These are phyloP conservation scores for Lactifluus hygrophoroides DNA, from an alignment of 768 basidiomycete genomes.

Conservation along the genomic window DNA sequence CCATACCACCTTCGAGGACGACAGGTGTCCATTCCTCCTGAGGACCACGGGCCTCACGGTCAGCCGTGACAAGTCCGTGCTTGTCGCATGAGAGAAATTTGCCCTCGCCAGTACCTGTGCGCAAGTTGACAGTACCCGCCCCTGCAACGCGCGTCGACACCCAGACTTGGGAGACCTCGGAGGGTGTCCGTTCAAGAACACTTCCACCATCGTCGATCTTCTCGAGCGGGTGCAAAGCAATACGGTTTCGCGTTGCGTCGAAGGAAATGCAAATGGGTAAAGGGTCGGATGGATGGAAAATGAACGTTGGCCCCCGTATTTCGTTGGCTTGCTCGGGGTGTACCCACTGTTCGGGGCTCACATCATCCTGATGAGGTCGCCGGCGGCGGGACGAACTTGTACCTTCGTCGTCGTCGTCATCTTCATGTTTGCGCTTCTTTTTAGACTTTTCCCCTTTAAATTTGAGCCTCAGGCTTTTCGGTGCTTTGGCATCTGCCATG, in stretches of 20 bases:
- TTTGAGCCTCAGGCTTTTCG: slow-evolving; percentile 46
- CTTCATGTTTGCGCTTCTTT: slow-evolving; percentile 72
- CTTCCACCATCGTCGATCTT: slow-evolving; percentile 45
- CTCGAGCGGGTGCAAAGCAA: slow-evolving; percentile 57
- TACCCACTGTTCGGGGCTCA: slow-evolving; percentile 72
- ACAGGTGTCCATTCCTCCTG: slow-evolving; percentile 94
- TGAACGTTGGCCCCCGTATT: slow-evolving; percentile 83
- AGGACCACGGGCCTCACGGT: slow-evolving; percentile 82
- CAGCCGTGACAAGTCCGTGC: slow-evolving; percentile 75
- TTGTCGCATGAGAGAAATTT: slow-evolving; percentile 87
- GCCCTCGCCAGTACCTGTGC: slow-evolving; percentile 80
- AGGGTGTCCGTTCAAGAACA: slow-evolving; percentile 60
- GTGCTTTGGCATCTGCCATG: slow-evolving; percentile 25
- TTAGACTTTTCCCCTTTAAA: slow-evolving; percentile 84
- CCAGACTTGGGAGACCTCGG: slow-evolving; percentile 87
- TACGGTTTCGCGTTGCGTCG: slow-evolving; percentile 64
- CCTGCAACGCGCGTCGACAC: slow-evolving; percentile 82
- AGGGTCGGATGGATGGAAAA: slow-evolving; percentile 75
- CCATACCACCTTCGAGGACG: slow-evolving; percentile 74
- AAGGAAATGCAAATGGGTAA: slow-evolving; percentile 69
- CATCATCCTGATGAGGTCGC: slow-evolving; percentile 48
- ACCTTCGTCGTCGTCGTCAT: slow-evolving; percentile 37
- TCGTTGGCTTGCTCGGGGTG: slow-evolving; percentile 60
- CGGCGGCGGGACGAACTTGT: slow-evolving; percentile 35
- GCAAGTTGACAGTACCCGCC: slow-evolving; percentile 74